These are phyloP conservation scores for Pterocarpus macrocarpus DNA, from an alignment of 306 rosid species.

Conservation along the genomic window DNA sequence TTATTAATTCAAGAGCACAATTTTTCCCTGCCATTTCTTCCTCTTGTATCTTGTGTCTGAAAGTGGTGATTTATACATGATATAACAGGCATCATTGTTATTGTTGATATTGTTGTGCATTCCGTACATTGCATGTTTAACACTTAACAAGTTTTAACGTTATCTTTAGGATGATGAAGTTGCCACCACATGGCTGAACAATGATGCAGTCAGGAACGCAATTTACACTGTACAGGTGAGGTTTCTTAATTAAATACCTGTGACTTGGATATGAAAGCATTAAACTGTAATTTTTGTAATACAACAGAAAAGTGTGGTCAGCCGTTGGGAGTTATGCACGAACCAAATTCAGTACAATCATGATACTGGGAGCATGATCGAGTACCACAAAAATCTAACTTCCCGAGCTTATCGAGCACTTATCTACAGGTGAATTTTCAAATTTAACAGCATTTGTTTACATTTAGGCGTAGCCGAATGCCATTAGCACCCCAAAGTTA, in stretches of 20 bases:
- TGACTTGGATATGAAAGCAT: background rate
- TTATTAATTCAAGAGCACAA: no score
- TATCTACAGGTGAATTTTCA: slow-evolving; percentile 62
- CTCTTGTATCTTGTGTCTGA: no score
- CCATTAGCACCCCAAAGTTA: background rate
- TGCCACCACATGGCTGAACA: slow-evolving; percentile 73
- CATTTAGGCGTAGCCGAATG: background rate
- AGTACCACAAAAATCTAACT: slow-evolving; percentile 68
- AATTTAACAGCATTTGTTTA: background rate
- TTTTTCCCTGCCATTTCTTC: no score
- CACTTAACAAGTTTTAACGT: background rate
- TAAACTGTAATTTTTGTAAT: background rate
- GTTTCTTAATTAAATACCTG: background rate
- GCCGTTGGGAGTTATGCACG: slow-evolving; percentile 66
- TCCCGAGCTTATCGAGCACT: slow-evolving; percentile 68
- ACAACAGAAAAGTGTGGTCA: slow-evolving; percentile 55
- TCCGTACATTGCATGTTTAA: no score
- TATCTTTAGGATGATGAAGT: slow-evolving; percentile 65
- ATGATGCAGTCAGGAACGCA: slow-evolving; percentile 64
- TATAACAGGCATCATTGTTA: no score
- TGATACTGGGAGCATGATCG: slow-evolving; percentile 79
- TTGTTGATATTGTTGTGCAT: no score
- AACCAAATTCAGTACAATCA: slow-evolving; percentile 37
- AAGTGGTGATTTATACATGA: no score
- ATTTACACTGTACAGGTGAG: slow-evolving; percentile 66